Evolutionary conservation across 2,329 filamentous ascomycete species (phyloP), one percentile per base, ranked within the genome.

Genomic region (Rasamsonia emersonii): DNA sequence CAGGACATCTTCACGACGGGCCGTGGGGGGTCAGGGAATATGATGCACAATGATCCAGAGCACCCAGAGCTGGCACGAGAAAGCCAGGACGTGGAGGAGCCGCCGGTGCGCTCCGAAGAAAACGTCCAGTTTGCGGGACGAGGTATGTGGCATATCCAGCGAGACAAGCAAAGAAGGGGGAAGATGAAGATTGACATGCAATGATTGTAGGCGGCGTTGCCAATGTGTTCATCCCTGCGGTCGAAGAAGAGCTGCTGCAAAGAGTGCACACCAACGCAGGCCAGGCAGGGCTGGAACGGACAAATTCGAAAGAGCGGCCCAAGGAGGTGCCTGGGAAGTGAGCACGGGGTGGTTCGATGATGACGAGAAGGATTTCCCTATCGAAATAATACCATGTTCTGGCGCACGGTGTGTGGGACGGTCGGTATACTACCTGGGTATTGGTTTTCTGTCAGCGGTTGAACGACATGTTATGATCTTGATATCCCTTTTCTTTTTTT

Each of bases 21-120:
- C 35, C 82, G 88, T 31, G 88, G 88, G 35, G 88, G 88, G 39
- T 79, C 75, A 4, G 86, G 86, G 38, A 94, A 93, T 66, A 93
- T 94, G 81, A 77, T 82, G 28, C 79, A 80, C 53, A 76, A 75
- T 41, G 80, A 91, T 47, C 76, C 79, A 3, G 62, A 68, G 24
- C 76, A 64, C 41, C 71, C 75, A 6, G 69, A 73, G 40, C 53
- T 84, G 53, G 85, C 88, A 20, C 80, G 88, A 41, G 70, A 76
- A 33, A 78, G 78, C 24, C 89, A 96, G 59, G 88, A 95, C 49
- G 84, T 95, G 39, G 76, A 79, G 38, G 74, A 76, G 5, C 52
- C 53, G 14, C 51, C 52, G 4, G 38, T 57, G 38, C 51, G 63
- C 24, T 48, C 48, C 13, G 48, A 61, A 13, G 58, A 64, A 37